Percentiles rank a stretch among this genome's conserved stretches.
These are phyloP conservation scores for Sphagnum magellanicum DNA, from an alignment of 228 moss, liverwort and hornwort genomes.

Conservation along the genomic window DNA sequence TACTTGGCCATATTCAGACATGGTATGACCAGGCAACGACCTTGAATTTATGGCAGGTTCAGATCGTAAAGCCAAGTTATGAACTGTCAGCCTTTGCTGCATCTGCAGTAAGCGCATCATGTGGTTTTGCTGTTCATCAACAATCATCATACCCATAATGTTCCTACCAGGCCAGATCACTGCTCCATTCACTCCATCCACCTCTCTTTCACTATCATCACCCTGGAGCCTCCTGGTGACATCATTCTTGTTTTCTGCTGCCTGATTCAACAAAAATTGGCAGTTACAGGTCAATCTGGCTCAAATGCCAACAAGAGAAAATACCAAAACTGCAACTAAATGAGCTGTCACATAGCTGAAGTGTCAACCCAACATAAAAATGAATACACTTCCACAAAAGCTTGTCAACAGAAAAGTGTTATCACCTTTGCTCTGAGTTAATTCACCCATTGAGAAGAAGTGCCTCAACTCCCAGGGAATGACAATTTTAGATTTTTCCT, in stretches of 20 bases:
- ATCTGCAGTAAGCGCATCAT: background rate
- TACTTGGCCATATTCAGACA: background rate
- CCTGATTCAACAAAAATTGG: background rate
- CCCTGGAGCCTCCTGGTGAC: background rate
- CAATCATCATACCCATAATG: background rate
- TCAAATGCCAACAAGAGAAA: no score
- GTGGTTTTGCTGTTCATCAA: background rate
- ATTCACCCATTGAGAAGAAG: no score
- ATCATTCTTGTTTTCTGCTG: background rate
- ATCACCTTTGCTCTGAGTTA: no score
- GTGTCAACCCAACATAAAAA: no score
- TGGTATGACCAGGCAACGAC: background rate
- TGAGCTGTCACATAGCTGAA: no score
- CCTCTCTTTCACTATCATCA: background rate
- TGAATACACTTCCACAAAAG: no score
- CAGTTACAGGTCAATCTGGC: background rate
- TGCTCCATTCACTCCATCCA: background rate
- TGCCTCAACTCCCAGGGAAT: no score
- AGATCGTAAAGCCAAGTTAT: background rate
- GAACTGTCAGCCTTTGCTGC: conserved; percentile 2
- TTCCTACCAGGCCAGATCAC: background rate
- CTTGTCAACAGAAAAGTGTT: no score
- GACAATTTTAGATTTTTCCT: no score
- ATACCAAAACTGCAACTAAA: no score
- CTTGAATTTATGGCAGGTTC: background rate